phyloP scores from a whole-genome alignment of 1,284 basidiomycete genomes.

The Austroboletus niveus region DNA sequence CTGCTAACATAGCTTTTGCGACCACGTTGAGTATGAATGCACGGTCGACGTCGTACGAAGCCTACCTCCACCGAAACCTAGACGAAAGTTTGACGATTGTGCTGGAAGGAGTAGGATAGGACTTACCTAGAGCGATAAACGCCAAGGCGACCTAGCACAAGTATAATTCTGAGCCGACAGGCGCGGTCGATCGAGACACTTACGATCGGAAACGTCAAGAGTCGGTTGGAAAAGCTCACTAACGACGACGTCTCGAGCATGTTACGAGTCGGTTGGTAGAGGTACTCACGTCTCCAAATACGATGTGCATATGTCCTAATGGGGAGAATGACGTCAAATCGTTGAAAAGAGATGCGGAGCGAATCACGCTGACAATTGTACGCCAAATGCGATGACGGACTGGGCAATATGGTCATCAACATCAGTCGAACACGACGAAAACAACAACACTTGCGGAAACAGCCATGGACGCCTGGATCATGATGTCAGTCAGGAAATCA shows the following conservation, averaged over 20 bases:
- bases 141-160: conserved; percentile 25
- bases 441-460: conserved; percentile 19
- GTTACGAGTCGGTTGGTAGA: neutral
- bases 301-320: conserved; percentile 32
- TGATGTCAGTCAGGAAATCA: too few species aligned
- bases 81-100: neutral
- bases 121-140: conserved; percentile 30
- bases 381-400: conserved; percentile 32
- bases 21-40: conserved; percentile 4
- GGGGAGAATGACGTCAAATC: conserved; percentile 4
- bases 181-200: conserved; percentile 8
- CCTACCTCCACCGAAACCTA: conserved; percentile 30
- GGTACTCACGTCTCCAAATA: conserved; percentile 32
- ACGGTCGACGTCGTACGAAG: neutral
- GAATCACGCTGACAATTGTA: conserved; percentile 26
- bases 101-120: neutral
- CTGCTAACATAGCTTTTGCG: conserved; percentile 21
- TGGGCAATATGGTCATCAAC: neutral
- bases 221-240: conserved; percentile 30
- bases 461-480: conserved; percentile 28
- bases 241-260: too few species aligned
- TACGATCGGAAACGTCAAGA: conserved; percentile 30
- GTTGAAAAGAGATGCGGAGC: neutral
- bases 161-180: neutral
- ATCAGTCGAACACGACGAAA: neutral